A percentile compares a stretch with the other conserved stretches of the same genome.
Evolutionary conservation across 352 stramenopile species (phyloP).

Genomic region (Phytopythium ostracodes): DNA sequence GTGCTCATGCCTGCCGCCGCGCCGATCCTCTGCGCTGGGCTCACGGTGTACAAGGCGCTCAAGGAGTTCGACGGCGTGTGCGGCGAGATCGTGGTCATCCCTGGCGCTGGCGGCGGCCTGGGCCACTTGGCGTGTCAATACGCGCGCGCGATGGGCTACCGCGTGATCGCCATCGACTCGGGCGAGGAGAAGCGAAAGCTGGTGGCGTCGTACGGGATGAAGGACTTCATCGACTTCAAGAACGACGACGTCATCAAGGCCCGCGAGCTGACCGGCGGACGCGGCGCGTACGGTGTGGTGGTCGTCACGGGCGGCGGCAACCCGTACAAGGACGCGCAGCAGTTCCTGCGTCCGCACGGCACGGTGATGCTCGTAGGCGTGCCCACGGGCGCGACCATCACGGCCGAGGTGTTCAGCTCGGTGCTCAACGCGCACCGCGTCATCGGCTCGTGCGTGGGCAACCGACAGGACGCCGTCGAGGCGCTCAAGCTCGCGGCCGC

Average conservation of each 20-base stretch:
- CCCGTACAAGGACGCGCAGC: constrained; percentile 41
- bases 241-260: constrained; percentile 46
- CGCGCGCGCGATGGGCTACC: constrained; percentile 53
- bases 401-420: constrained; percentile 26
- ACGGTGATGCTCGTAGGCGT: constrained; percentile 63
- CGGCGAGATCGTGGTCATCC: constrained; percentile 51
- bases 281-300: constrained; percentile 54
- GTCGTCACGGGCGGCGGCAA: constrained; percentile 63
- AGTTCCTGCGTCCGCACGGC: constrained; percentile 63
- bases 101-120: constrained; percentile 58
- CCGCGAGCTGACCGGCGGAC: constrained; percentile 30
- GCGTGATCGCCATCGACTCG: constrained; percentile 70
- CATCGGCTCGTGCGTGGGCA: constrained; percentile 48
- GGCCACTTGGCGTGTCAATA: constrained; percentile 80
- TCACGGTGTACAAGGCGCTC: constrained; percentile 81
- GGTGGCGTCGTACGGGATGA: constrained; percentile 57
- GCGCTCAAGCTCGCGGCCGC: constrained; percentile 42
- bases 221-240: constrained; percentile 72
- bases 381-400: constrained; percentile 36
- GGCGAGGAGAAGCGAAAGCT: constrained; percentile 56
- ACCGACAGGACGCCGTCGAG: constrained; percentile 50
- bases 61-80: constrained; percentile 41
- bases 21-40: constrained; percentile 79
- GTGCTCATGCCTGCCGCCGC: constrained; percentile 40
- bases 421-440: constrained; percentile 52